Conservation (phyloP, 192 early-diverging fungal species). For the Gryganskiella cystojenkinii region DNA sequence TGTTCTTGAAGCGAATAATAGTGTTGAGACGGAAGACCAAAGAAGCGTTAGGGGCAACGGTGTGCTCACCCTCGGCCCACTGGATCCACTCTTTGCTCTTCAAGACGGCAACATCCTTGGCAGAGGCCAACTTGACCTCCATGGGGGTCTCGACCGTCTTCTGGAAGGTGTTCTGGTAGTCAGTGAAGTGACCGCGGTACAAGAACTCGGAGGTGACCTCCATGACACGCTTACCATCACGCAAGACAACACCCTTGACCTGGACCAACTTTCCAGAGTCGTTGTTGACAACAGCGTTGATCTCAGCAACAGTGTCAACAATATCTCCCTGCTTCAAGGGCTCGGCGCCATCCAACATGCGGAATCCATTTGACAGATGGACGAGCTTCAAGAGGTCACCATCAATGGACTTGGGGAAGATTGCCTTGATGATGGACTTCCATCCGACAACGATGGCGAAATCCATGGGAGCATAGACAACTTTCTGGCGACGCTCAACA, state of each 20-base stretch:
- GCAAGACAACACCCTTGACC: slow-evolving; percentile 84
- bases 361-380: slow-evolving; percentile 95
- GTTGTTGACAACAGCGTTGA: slow-evolving; percentile 88
- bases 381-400: slow-evolving; percentile 93
- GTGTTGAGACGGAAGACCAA: slow-evolving; percentile 86
- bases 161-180: slow-evolving; percentile 91
- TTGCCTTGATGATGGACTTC: slow-evolving; percentile 91
- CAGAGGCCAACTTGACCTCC: slow-evolving; percentile 71
- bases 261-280: slow-evolving; percentile 93
- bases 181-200: slow-evolving; percentile 90
- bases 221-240: slow-evolving; percentile 79
- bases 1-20: slow-evolving; percentile 67
- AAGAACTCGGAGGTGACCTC: slow-evolving; percentile 93
- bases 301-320: slow-evolving; percentile 83
- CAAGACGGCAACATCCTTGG: slow-evolving; percentile 92
- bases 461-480: slow-evolving; percentile 87
- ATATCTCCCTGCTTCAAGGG: slow-evolving; percentile 83
- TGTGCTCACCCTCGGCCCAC: slow-evolving; percentile 74
- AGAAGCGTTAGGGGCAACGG: slow-evolving; percentile 62
- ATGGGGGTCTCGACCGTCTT: slow-evolving; percentile 85
- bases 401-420: slow-evolving; percentile 93
- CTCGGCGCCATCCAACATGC: slow-evolving; percentile 78
- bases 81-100: slow-evolving; percentile 91
- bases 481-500: slow-evolving; percentile 77
- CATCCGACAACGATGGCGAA: slow-evolving; percentile 95